These are phyloP conservation scores for Trichoderma guizhouense DNA, from an alignment of 2,329 filamentous ascomycete species.

Conservation along the genomic window DNA sequence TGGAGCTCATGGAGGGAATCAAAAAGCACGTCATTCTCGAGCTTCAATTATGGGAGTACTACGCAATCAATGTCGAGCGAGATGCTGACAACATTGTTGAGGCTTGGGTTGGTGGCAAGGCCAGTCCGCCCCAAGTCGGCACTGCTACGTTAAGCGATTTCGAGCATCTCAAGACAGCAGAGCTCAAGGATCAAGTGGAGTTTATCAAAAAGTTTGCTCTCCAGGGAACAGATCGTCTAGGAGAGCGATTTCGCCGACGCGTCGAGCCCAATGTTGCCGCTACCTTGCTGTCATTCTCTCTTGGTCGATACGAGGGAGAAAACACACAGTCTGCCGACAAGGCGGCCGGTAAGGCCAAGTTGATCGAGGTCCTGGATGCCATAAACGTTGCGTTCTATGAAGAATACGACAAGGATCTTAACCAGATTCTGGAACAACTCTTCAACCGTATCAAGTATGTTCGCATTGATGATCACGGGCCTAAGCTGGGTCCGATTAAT, in stretches of 20 bases:
- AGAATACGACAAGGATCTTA: slow-evolving; percentile 83
- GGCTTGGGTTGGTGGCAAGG: slow-evolving; percentile 64
- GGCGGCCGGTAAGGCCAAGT: slow-evolving; percentile 49
- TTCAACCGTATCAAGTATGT: slow-evolving; percentile 95
- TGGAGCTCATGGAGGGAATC: slow-evolving; percentile 78
- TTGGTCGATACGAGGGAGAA: slow-evolving; percentile 62
- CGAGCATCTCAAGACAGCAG: slow-evolving; percentile 45
- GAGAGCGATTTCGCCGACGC: slow-evolving; percentile 71
- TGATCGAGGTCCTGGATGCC: slow-evolving; percentile 69
- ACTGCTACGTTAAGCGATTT: slow-evolving; percentile 26
- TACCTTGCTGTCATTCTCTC: slow-evolving; percentile 40
- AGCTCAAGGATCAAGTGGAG: slow-evolving; percentile 51
- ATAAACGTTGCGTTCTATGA: slow-evolving; percentile 85
- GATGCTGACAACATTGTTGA: slow-evolving; percentile 66
- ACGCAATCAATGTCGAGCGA: slow-evolving; percentile 74
- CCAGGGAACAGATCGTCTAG: slow-evolving; percentile 67
- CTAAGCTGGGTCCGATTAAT: slow-evolving; percentile 77
- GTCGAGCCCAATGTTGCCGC: slow-evolving; percentile 70
- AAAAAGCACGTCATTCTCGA: slow-evolving; percentile 75
- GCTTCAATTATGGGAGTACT: slow-evolving; percentile 90
- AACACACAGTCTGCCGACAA: slow-evolving; percentile 43
- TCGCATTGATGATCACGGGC: slow-evolving; percentile 86
- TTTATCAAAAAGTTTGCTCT: slow-evolving; percentile 70
- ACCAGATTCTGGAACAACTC: slow-evolving; percentile 82
- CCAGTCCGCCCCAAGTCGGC: slow-evolving; percentile 50